These are phyloP conservation scores for Botrytis tulipae DNA, from an alignment of 2,329 filamentous ascomycete species.

Conservation along the genomic window DNA sequence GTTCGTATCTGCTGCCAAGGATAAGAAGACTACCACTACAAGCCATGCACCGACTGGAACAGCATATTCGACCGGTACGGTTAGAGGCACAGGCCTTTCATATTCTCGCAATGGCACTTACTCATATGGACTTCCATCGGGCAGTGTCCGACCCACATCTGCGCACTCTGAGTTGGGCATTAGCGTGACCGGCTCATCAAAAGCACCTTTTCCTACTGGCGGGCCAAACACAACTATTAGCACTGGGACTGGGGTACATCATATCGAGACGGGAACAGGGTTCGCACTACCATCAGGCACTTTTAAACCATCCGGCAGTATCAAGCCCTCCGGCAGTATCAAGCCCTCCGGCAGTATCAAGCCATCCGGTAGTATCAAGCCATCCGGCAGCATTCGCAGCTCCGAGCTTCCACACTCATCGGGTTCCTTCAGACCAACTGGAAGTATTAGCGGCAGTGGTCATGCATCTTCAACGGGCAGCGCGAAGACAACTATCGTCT, in stretches of 20 bases:
- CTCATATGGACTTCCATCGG: conserved; percentile 4
- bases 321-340: background rate
- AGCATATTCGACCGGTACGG: background rate
- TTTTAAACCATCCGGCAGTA: background rate
- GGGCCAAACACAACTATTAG: background rate
- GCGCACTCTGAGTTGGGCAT: background rate
- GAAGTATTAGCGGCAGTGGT: background rate
- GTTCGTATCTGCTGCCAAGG: conserved; percentile 16
- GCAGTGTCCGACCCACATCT: background rate
- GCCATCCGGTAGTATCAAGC: background rate
- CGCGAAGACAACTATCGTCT: no score
- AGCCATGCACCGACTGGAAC: conserved; percentile 17
- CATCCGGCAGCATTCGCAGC: conserved; percentile 1
- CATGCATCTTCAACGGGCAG: background rate
- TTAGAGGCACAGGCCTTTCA: conserved; percentile 1
- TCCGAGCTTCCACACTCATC: background rate
- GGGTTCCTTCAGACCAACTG: background rate
- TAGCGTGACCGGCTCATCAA: conserved; percentile 2
- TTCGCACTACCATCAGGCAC: background rate
- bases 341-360: background rate
- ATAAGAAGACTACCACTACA: background rate
- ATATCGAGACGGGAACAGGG: background rate
- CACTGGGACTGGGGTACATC: background rate
- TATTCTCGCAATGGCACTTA: conserved; percentile 15
- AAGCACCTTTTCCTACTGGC: conserved; percentile 9